A percentile compares a stretch with the other conserved stretches of the same genome.
These are phyloP conservation scores for Chaetoceros muelleri DNA, from an alignment of 108 stramenopile species.

Conservation along the genomic window DNA sequence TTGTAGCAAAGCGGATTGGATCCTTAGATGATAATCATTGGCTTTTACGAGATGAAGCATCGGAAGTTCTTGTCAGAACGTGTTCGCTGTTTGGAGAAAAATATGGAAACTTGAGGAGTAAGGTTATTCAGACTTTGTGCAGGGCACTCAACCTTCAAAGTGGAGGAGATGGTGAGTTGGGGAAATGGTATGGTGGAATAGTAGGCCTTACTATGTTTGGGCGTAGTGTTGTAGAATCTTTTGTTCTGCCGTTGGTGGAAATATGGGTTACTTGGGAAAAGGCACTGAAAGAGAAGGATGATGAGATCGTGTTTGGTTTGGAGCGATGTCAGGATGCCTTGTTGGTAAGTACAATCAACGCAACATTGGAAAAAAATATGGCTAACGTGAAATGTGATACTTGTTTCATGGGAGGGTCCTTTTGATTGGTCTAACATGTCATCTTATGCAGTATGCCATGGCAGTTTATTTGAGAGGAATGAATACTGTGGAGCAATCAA, in stretches of 20 bases:
- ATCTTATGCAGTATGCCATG: not conserved
- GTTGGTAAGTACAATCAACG: conserved; percentile 24
- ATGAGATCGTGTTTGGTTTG: conserved; percentile 33
- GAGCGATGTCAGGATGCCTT: conserved; percentile 62
- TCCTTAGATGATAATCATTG: conserved; percentile 45
- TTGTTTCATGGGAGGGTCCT: too few species aligned
- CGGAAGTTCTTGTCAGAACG: conserved; percentile 42
- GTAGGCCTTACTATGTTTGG: conserved; percentile 72
- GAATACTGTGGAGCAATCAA: not conserved
- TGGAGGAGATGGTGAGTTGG: conserved; percentile 27
- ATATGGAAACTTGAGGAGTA: conserved; percentile 64
- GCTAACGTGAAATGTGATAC: not conserved
- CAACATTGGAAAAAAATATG: not conserved
- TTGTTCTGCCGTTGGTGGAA: conserved; percentile 49
- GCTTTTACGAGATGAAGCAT: conserved; percentile 55
- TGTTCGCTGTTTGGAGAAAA: conserved; percentile 61
- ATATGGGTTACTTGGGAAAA: conserved; percentile 63
- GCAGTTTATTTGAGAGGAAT: not conserved
- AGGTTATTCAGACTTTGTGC: conserved; percentile 49
- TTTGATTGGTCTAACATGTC: too few species aligned
- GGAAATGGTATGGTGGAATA: conserved; percentile 60
- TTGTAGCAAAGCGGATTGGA: conserved; percentile 63
- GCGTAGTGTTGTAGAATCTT: conserved; percentile 64
- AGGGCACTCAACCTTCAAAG: conserved; percentile 12
- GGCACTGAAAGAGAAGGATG: conserved; percentile 17